phyloP scores from a whole-genome alignment of 2,329 filamentous ascomycete genomes.

The Colletotrichum magnum region DNA sequence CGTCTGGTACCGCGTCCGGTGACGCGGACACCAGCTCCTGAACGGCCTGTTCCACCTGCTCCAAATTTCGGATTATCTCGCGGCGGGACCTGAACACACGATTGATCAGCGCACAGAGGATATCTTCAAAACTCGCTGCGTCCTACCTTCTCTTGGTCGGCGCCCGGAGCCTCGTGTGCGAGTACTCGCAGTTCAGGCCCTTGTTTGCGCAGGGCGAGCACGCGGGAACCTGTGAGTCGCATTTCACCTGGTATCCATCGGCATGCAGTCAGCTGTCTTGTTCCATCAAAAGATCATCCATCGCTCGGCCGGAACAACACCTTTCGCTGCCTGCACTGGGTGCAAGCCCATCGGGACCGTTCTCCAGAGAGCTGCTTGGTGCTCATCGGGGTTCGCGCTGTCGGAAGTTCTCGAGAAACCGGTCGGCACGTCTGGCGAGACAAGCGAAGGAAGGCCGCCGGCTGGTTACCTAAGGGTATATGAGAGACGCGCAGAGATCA shows the following conservation, averaged over 20 bases:
- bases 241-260: neutral
- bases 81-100: neutral
- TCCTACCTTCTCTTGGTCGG: neutral
- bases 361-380: neutral
- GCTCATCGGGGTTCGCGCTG: neutral
- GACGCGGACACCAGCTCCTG: neutral
- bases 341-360: neutral
- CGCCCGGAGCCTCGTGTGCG: neutral
- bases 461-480: too few species aligned
- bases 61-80: neutral
- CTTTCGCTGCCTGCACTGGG: neutral
- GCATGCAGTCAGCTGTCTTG: neutral
- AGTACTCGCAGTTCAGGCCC: neutral
- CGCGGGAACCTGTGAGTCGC: neutral
- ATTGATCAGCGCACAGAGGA: too few species aligned
- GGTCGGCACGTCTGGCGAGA: too few species aligned
- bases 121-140: too few species aligned
- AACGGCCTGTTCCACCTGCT: neutral
- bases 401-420: neutral
- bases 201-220: neutral
- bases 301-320: neutral
- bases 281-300: too few species aligned
- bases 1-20: neutral
- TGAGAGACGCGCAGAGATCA: too few species aligned
- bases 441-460: too few species aligned